Evolutionary conservation across 768 basidiomycete genomes (phyloP).

Genomic region (Kwoniella dendrophila): DNA sequence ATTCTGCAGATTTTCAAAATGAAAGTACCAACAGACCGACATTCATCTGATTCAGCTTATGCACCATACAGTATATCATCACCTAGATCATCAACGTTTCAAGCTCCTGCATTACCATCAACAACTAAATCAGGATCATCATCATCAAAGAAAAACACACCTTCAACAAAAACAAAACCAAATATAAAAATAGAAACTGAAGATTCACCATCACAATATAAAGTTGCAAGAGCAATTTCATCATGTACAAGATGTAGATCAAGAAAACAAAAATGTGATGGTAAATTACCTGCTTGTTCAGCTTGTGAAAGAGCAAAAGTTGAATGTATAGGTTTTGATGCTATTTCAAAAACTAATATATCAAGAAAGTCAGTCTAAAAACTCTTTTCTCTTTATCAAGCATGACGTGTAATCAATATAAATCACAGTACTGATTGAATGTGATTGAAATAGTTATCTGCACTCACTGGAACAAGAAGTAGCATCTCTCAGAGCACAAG

Average conservation of each 20-base stretch:
- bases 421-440: slow-evolving; percentile 16
- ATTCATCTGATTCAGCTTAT: slow-evolving; percentile 17
- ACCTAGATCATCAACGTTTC: slow-evolving; percentile 18
- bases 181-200: slow-evolving; percentile 7
- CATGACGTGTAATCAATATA: neutral
- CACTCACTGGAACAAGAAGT: slow-evolving; percentile 56
- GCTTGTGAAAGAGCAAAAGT: slow-evolving; percentile 56
- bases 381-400: neutral
- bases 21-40: slow-evolving; percentile 20
- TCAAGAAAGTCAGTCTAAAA: slow-evolving; percentile 51
- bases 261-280: slow-evolving; percentile 57
- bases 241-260: slow-evolving; percentile 55
- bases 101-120: slow-evolving; percentile 1
- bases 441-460: slow-evolving; percentile 46
- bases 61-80: slow-evolving; percentile 21
- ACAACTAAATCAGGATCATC: neutral
- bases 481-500: slow-evolving; percentile 49
- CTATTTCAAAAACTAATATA: slow-evolving; percentile 56
- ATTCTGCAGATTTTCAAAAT: neutral
- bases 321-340: slow-evolving; percentile 57
- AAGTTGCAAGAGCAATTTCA: slow-evolving; percentile 56
- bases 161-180: too few relatives aligned
- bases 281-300: slow-evolving; percentile 55
- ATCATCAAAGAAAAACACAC: slow-evolving; percentile 1
- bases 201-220: slow-evolving; percentile 36